Percentiles rank a stretch among this genome's conserved stretches.
Conservation (phyloP, 73 alveolate genomes). For the Tetrahymena malaccensis region DNA sequence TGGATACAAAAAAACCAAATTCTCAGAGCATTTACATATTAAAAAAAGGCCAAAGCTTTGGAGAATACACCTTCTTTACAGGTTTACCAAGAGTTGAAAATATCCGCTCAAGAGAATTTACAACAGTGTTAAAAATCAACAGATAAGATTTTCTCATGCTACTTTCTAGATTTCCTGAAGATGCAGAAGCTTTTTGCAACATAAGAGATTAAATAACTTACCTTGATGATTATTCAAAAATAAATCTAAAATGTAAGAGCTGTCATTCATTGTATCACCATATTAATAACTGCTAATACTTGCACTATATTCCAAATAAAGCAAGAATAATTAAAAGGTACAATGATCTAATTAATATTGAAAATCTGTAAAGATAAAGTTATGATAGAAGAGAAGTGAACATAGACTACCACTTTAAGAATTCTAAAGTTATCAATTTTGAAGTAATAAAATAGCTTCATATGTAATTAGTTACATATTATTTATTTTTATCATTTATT, state of each 20-base stretch:
- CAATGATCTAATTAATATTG: neutral
- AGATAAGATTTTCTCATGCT: neutral
- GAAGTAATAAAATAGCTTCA: neutral
- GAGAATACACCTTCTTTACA: neutral
- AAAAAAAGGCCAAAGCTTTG: neutral
- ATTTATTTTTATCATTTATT: too few species aligned
- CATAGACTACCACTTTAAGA: neutral
- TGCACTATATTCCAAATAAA: neutral
- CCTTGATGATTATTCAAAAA: neutral
- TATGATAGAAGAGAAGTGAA: neutral
- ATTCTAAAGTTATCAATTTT: neutral
- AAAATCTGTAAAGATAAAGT: neutral
- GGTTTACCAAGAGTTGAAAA: neutral
- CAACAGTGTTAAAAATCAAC: neutral
- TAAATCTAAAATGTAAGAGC: neutral
- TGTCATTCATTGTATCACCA: neutral
- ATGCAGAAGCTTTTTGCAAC: neutral
- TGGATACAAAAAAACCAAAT: neutral
- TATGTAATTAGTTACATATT: neutral
- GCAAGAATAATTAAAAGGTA: neutral
- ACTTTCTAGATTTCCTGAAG: neutral
- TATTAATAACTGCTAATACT: neutral
- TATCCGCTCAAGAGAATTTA: neutral
- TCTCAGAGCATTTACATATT: neutral
- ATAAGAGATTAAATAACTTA: neutral